Base-by-base conservation (phyloP, 768 basidiomycete genomes). In the Tylopilus rubrobrunneus region DNA sequence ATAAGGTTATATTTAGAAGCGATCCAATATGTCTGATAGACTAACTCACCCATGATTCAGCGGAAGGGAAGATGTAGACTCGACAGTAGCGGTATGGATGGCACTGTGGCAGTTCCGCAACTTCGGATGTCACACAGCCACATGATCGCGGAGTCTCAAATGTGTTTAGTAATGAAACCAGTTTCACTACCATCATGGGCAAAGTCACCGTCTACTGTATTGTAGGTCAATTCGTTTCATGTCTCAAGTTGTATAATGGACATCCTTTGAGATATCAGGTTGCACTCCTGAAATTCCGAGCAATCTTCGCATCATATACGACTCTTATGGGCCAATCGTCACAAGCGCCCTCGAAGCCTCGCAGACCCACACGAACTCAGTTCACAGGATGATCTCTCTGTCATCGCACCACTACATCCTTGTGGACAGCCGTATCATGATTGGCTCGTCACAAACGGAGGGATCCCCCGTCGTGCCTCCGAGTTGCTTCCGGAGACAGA, bases 11-110 rank as follows among this genome's bases (percentile, higher is more conserved):
- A 3, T 40, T 63, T 7, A 71, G 49, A 8, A 44, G n/a, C 6
- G 3, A 7, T 49, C 7, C 2, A 2, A 31, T 2, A 2, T 34
- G 3, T 4, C 5, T 3, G 10, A 10, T 27, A 4, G 36, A 39
- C 6, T 8, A 36, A 54, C 67, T 52, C 31, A 67, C 67, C 67
- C 67, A 67, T 67, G 7, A 15, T 42, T 40, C 29, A 36, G 44
- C 46, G 27, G 44, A 61, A 36, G 57, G 46, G 41, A 29, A 51
- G 55, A 59, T 53, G 45, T 34, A 50, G 44, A 36, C 7, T 31
- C 40, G 48, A 49, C 10, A 27, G 49, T 31, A 52, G 47, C 29
- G 34, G 19, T 51, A 27, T 23, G 33, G 17, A 28, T 23, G 33
- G 17, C 19, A 19, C 19, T 19, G 39, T 11, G 7, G 4, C n/a